These are phyloP conservation scores for Rutidosis leptorrhynchoides DNA, from an alignment of 129 eudicot genomes.

Conservation along the genomic window DNA sequence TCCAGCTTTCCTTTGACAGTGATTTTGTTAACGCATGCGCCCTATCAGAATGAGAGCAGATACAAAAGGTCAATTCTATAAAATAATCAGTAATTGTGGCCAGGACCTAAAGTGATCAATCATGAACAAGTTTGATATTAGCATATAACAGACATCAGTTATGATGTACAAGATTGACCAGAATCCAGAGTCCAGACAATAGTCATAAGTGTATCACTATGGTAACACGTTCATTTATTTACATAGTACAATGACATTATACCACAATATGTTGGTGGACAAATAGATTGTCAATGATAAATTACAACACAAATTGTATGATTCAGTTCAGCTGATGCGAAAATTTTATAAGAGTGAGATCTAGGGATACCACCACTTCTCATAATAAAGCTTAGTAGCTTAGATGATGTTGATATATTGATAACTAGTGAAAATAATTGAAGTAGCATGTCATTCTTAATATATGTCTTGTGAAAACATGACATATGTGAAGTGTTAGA, in stretches of 20 bases:
- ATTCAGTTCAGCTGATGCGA: not conserved
- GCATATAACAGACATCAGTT: not conserved
- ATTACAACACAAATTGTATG: not conserved
- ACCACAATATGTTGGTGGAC: not conserved
- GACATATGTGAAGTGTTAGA: not conserved
- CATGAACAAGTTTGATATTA: not conserved
- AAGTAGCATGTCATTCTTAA: not conserved
- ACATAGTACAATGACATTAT: not conserved
- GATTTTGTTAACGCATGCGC: conserved; percentile 84
- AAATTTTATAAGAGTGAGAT: not conserved
- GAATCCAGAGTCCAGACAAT: not conserved
- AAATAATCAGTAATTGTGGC: conserved; percentile 8
- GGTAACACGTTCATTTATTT: not conserved
- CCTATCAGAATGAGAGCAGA: conserved; percentile 45
- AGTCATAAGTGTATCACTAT: not conserved
- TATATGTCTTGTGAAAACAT: not conserved
- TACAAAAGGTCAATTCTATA: conserved; percentile 14
- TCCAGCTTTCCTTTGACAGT: conserved; percentile 82
- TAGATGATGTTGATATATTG: not conserved
- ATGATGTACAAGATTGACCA: not conserved
- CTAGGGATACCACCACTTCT: not conserved
- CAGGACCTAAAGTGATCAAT: not conserved
- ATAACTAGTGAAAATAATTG: not conserved
- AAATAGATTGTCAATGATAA: not conserved
- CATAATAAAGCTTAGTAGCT: not conserved